Conservation (phyloP, 306 rosid genomes). For the Trifolium repens region DNA sequence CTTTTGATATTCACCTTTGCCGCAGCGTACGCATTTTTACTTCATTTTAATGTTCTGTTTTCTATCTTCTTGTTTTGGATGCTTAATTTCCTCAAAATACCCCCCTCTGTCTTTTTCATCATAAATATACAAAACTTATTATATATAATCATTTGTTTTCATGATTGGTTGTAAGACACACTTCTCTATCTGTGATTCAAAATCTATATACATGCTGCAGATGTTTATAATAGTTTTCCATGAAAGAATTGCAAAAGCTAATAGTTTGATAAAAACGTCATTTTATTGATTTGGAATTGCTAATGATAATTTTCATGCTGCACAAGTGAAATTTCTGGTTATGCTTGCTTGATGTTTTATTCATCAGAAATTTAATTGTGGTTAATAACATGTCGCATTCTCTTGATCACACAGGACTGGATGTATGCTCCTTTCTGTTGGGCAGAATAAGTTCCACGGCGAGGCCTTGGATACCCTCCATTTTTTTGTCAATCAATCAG, state of each 20-base stretch:
- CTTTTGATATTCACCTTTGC: constrained; percentile 77
- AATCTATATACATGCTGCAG: background rate
- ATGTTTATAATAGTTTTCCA: constrained; percentile 21
- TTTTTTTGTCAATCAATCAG: constrained; percentile 92
- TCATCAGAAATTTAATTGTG: background rate
- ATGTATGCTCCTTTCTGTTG: constrained; percentile 82
- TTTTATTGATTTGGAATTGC: constrained; percentile 7
- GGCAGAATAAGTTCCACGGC: constrained; percentile 77
- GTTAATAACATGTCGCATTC: constrained; percentile 38
- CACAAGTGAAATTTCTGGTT: constrained; percentile 19
- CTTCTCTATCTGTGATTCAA: background rate
- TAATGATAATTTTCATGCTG: constrained; percentile 1
- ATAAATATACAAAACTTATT: background rate
- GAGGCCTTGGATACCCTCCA: constrained; percentile 80
- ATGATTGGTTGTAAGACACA: background rate
- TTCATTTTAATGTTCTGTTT: constrained; percentile 5
- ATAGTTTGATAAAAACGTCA: constrained; percentile 1
- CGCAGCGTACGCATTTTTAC: constrained; percentile 68
- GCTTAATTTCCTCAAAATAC: constrained; percentile 1
- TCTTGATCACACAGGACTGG: constrained; percentile 74
- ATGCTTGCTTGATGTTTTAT: constrained; percentile 3
- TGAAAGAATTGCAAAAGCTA: background rate
- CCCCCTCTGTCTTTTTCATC: constrained; percentile 11
- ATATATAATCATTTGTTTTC: background rate
- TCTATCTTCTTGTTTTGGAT: constrained; percentile 16